Evolutionary conservation across 129 eudicot species (phyloP), one percentile per base, ranked within the genome.

Genomic region (Cynara cardunculus): DNA sequence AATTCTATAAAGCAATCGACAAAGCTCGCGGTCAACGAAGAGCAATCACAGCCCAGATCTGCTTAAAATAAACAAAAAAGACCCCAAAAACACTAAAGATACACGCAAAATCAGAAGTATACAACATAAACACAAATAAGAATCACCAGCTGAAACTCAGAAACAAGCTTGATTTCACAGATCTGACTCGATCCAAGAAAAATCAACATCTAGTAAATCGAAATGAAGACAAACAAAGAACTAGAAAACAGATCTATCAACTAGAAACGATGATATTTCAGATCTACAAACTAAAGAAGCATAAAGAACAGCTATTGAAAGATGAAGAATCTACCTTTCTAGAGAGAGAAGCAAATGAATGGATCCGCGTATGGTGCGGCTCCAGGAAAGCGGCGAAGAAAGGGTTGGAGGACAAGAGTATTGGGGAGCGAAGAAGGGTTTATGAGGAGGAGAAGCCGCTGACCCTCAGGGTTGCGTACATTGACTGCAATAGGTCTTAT

Each of bases 331-430:
- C 65, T 70, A 70, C 74, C 74, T 31, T 70, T 31, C 44, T n/a
- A n/a, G 74, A 31, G 26, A 69, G 73, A 69, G 73, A 69, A 69
- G 44, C 73, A 32, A 18, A 70, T 70, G 49, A 70, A 70, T 31
- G 74, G 74, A 70, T 70, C 74, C 74, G 74, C 74, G 25, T 31
- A 70, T 31, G 74, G 25, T 31, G 74, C 74, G 74, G 74, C 74
- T 70, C 74, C 74, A 70, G 74, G 31, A 70, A 70, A 70, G 46
- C 44, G 74, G 74, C 74, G 73, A 70, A 70, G 74, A 70, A 31
- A 70, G 74, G 74, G 74, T 70, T 70, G 49, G 49, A 70, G 74
- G 49, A 70, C 65, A 31, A 70, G 34, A 70, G 8, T 34, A 3
- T n/a, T n/a, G n/a, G 46, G 5, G 74, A 18, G 46, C 16, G 74